These are phyloP conservation scores for Penicillium lagena DNA, from an alignment of 495 filamentous ascomycete genomes.

Conservation along the genomic window DNA sequence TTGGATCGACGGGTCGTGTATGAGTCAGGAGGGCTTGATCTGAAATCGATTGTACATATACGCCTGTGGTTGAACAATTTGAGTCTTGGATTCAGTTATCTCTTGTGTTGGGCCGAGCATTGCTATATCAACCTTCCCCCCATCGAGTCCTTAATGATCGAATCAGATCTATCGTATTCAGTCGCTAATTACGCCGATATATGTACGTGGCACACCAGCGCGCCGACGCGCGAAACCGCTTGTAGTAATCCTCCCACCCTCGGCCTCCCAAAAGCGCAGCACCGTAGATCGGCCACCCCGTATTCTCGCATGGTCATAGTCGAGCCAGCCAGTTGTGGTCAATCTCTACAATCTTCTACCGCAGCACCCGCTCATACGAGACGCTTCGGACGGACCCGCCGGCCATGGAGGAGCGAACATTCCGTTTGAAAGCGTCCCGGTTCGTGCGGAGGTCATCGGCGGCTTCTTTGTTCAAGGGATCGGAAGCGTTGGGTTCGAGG, in stretches of 20 bases:
- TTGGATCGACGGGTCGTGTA: constrained; percentile 10
- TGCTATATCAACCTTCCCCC: neutral
- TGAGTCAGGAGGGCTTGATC: constrained; percentile 6
- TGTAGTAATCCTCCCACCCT: too few species aligned
- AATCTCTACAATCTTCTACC: constrained; percentile 6
- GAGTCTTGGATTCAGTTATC: constrained; percentile 6
- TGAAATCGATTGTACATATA: constrained; percentile 27
- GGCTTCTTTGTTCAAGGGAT: constrained; percentile 97
- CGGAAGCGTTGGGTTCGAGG: constrained; percentile 91
- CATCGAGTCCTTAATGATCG: neutral
- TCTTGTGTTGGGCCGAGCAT: neutral
- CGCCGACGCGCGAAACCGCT: neutral
- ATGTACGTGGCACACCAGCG: constrained; percentile 18
- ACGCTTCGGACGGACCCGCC: constrained; percentile 72
- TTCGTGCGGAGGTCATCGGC: constrained; percentile 84
- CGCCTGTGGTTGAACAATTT: constrained; percentile 12
- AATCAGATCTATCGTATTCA: constrained; percentile 16
- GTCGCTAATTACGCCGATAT: constrained; percentile 24
- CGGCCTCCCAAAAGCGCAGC: neutral
- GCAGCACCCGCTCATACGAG: constrained; percentile 68
- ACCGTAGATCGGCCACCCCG: constrained; percentile 5
- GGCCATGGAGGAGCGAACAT: constrained; percentile 75
- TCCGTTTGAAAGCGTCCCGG: constrained; percentile 82
- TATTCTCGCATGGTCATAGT: too few species aligned
- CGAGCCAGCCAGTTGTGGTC: too few species aligned